Percentiles rank a stretch among this genome's conserved stretches.
These are phyloP conservation scores for Yamadazyma atmosphaerica DNA, from an alignment of 1,139 yeast genomes.

Conservation along the genomic window DNA sequence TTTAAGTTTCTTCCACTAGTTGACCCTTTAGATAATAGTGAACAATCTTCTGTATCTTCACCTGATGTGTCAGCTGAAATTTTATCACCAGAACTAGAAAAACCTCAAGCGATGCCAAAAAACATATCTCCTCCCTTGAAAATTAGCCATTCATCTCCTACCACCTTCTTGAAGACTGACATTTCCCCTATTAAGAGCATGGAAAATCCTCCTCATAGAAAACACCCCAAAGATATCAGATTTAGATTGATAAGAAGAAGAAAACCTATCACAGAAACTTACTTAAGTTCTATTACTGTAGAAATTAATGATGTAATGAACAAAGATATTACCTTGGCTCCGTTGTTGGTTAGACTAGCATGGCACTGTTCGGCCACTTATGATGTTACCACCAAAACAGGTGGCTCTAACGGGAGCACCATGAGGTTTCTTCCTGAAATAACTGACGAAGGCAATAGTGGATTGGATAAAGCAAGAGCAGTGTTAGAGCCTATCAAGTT, in stretches of 20 bases:
- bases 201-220: no score
- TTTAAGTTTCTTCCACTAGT: neutral
- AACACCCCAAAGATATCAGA: conserved; percentile 4
- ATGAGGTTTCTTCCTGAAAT: conserved; percentile 57
- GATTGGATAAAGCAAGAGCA: conserved; percentile 55
- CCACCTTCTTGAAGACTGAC: conserved; percentile 5
- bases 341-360: conserved; percentile 61
- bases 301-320: conserved; percentile 18
- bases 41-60: neutral
- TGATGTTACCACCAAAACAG: conserved; percentile 52
- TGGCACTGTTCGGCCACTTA: conserved; percentile 76
- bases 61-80: no score
- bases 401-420: conserved; percentile 71
- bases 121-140: neutral
- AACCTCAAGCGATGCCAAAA: no score
- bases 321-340: conserved; percentile 71
- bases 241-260: conserved; percentile 1
- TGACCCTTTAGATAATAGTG: neutral
- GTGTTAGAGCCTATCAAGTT: conserved; percentile 59
- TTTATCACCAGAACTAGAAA: no score
- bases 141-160: neutral
- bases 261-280: conserved; percentile 10
- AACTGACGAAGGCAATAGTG: conserved; percentile 56
- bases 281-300: conserved; percentile 14
- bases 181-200: conserved; percentile 4